These are phyloP conservation scores for Lachnellula hyalina DNA, from an alignment of 2,329 filamentous ascomycete species.

Conservation along the genomic window DNA sequence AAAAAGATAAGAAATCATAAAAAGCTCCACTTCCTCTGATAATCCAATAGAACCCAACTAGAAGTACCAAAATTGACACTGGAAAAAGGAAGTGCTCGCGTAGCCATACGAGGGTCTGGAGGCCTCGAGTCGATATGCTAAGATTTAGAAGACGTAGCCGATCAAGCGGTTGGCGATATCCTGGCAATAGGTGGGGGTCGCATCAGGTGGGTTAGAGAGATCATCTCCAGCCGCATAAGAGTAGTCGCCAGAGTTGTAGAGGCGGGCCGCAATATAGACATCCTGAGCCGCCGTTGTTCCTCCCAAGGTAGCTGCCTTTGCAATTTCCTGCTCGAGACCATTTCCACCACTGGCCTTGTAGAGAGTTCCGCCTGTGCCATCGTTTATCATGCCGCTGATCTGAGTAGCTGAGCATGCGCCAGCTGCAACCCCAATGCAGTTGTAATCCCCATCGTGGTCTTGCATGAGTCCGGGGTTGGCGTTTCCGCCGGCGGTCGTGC, in stretches of 20 bases:
- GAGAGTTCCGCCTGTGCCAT: slow-evolving; percentile 1
- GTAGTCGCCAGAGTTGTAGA: slow-evolving; percentile 5
- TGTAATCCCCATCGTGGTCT: slow-evolving; percentile 4
- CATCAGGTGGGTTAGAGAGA: background rate
- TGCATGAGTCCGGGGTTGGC: slow-evolving; percentile 24
- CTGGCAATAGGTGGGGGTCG: background rate
- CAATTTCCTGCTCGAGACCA: background rate
- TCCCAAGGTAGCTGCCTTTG: background rate
- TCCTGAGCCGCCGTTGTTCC: background rate
- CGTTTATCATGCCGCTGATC: slow-evolving; percentile 5
- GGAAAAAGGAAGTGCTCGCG: background rate
- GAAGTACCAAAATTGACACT: background rate
- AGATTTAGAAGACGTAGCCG: slow-evolving; percentile 2
- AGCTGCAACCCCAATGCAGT: slow-evolving; percentile 1
- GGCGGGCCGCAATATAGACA: background rate
- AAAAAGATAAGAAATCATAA: too few relatives aligned
- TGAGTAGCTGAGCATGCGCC: background rate
- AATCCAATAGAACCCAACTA: too few relatives aligned
- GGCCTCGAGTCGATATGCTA: background rate
- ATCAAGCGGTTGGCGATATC: slow-evolving; percentile 6
- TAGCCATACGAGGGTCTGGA: background rate
- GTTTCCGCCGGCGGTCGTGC: slow-evolving; percentile 2
- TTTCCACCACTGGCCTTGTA: background rate
- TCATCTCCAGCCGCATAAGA: background rate
- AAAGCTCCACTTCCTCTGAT: too few relatives aligned